Conservation (phyloP, 345 rosid species). For the Aegle marmelos region DNA sequence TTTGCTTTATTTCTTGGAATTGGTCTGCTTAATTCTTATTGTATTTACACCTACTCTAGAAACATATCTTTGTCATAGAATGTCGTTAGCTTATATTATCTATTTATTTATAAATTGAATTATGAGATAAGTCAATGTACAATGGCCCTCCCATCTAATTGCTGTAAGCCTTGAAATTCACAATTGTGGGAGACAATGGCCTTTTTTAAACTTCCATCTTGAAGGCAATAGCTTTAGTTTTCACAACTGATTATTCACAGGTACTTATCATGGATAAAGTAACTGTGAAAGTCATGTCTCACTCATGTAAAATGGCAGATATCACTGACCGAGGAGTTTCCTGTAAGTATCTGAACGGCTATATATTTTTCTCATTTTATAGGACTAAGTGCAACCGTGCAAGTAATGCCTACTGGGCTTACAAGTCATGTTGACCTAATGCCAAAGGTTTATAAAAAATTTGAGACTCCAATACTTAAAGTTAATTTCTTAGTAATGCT, state of each 20-base stretch:
- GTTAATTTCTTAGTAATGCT: neutral
- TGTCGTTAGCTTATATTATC: neutral
- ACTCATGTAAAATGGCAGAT: slow-evolving; percentile 88
- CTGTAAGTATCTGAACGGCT: slow-evolving; percentile 39
- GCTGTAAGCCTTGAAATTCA: neutral
- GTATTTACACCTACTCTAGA: neutral
- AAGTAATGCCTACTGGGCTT: neutral
- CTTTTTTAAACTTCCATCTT: neutral
- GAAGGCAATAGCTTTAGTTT: neutral
- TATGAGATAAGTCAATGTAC: neutral
- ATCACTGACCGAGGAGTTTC: slow-evolving; percentile 97
- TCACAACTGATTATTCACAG: slow-evolving; percentile 30
- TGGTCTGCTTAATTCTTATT: neutral
- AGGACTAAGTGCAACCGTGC: neutral
- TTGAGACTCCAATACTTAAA: neutral
- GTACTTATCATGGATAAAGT: slow-evolving; percentile 92
- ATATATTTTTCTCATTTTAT: neutral
- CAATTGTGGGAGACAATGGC: neutral
- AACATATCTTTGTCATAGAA: neutral
- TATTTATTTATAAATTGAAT: neutral
- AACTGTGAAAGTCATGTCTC: slow-evolving; percentile 85
- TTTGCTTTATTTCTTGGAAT: neutral
- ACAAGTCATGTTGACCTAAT: neutral
- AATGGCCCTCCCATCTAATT: neutral
- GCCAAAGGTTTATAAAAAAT: neutral